phyloP scores from a whole-genome alignment of 1,284 basidiomycete genomes.

The Cutaneotrichosporon spelunceum region DNA sequence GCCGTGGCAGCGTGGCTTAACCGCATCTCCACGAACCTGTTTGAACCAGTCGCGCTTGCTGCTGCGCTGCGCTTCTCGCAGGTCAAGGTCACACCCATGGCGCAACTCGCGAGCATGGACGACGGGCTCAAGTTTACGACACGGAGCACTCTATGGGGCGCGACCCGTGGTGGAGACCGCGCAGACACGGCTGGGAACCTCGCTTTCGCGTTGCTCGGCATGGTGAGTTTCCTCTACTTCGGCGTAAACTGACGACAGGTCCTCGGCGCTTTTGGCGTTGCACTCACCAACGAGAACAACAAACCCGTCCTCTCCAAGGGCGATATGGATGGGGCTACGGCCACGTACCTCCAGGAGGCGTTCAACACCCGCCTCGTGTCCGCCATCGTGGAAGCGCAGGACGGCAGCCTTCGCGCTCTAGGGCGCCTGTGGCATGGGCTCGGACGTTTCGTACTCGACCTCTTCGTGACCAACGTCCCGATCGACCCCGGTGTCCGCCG shows the following conservation, averaged over 20 bases:
- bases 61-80: slow-evolving; percentile 25
- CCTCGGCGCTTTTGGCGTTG: slow-evolving; percentile 27
- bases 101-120: slow-evolving; percentile 35
- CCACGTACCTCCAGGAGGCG: slow-evolving; percentile 17
- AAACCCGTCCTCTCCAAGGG: background rate
- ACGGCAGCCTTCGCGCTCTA: slow-evolving; percentile 18
- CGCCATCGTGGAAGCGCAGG: slow-evolving; percentile 12
- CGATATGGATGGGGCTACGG: slow-evolving; percentile 6
- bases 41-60: slow-evolving; percentile 32
- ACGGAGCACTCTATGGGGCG: slow-evolving; percentile 28
- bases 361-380: slow-evolving; percentile 19
- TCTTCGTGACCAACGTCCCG: slow-evolving; percentile 83
- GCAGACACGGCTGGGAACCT: slow-evolving; percentile 19
- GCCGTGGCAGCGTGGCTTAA: slow-evolving; percentile 28
- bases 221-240: slow-evolving; percentile 17
- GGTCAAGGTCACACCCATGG: slow-evolving; percentile 28
- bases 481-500: slow-evolving; percentile 80
- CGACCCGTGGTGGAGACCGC: slow-evolving; percentile 16
- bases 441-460: slow-evolving; percentile 49
- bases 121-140: slow-evolving; percentile 35
- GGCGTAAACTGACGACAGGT: slow-evolving; percentile 20
- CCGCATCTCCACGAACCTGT: slow-evolving; percentile 32
- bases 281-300: slow-evolving; percentile 1
- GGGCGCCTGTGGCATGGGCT: slow-evolving; percentile 63
- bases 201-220: slow-evolving; percentile 19